Percentiles rank a stretch among this genome's conserved stretches.
Conservation (phyloP, 1,139 yeast species). For the Arxiozyma telluris region DNA sequence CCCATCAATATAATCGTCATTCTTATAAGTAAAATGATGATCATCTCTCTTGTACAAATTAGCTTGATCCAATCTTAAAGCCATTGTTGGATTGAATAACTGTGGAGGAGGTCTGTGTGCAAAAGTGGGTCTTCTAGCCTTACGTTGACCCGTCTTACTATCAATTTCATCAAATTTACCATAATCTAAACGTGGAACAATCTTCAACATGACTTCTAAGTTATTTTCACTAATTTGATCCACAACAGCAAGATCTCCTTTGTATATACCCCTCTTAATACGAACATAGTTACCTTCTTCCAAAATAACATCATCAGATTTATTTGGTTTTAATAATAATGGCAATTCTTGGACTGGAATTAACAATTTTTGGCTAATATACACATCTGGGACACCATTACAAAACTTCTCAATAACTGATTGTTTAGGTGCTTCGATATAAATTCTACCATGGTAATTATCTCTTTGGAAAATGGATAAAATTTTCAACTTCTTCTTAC, state of each 20-base stretch:
- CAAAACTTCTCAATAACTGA: constrained; percentile 87
- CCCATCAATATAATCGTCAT: constrained; percentile 87
- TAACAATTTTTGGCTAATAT: constrained; percentile 63
- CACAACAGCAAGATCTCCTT: constrained; percentile 87
- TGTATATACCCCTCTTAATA: constrained; percentile 82
- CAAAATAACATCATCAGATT: constrained; percentile 77
- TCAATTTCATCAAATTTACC: constrained; percentile 60
- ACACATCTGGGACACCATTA: constrained; percentile 78
- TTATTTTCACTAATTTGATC: constrained; percentile 93
- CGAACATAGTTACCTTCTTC: constrained; percentile 91
- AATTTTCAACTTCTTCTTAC: constrained; percentile 52
- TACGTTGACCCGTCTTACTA: constrained; percentile 40
- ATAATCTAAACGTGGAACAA: constrained; percentile 90
- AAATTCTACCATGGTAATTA: constrained; percentile 81
- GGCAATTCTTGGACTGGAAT: constrained; percentile 97
- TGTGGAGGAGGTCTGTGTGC: constrained; percentile 77
- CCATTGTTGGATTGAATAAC: constrained; percentile 70
- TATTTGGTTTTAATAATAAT: constrained; percentile 81
- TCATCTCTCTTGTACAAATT: constrained; percentile 63
- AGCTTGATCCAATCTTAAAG: constrained; percentile 52
- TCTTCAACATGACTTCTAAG: constrained; percentile 80
- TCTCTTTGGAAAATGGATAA: constrained; percentile 94
- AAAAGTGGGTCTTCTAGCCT: constrained; percentile 39
- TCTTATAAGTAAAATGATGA: constrained; percentile 63
- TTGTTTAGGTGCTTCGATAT: constrained; percentile 88